Evolutionary conservation across 2,329 filamentous ascomycete genomes (phyloP).

Genomic region (Calonectria leucothoes): DNA sequence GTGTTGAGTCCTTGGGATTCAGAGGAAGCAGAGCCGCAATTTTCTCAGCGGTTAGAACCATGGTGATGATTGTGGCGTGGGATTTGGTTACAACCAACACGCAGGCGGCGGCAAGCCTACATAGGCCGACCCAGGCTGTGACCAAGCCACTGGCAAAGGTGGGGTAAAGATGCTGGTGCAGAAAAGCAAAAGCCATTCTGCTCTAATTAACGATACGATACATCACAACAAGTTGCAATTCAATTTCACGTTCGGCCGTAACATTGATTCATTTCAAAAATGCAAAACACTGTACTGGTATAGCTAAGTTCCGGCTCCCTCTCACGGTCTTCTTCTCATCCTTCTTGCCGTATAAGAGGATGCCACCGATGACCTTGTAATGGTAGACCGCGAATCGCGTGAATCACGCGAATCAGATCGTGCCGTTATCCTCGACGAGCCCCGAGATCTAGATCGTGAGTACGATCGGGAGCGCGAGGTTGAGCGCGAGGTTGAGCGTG

Average conservation of each 20-base stretch:
- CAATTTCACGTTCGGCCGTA: neutral
- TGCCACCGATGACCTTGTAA: neutral
- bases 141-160: too few relatives aligned
- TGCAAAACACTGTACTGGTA: neutral
- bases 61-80: too few relatives aligned
- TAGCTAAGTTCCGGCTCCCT: neutral
- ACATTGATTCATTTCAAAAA: neutral
- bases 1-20: neutral
- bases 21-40: neutral
- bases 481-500: neutral
- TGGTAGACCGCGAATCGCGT: neutral
- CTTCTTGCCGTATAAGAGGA: neutral
- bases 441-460: neutral
- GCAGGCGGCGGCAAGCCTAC: too few relatives aligned
- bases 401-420: neutral
- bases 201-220: too few relatives aligned
- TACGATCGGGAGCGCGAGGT: neutral
- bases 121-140: too few relatives aligned
- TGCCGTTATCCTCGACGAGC: neutral
- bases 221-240: neutral
- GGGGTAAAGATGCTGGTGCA: too few relatives aligned
- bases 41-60: neutral
- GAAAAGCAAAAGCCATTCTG: too few relatives aligned
- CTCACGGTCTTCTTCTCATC: neutral
- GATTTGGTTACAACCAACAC: too few relatives aligned